phyloP scores from a whole-genome alignment of 805 yeast species.

The Schwanniomyces yamadae region DNA sequence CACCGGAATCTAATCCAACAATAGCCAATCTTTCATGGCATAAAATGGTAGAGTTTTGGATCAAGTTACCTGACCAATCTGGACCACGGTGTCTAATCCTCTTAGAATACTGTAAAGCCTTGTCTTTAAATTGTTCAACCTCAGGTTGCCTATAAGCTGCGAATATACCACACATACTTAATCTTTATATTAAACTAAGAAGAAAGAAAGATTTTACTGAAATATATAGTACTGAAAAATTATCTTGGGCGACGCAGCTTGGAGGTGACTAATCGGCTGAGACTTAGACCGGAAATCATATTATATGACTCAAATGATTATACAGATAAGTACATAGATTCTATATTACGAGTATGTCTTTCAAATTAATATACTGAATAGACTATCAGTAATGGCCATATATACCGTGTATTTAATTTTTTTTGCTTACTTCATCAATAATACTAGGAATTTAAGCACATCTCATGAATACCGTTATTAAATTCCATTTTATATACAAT shows the following conservation, averaged over 20 bases:
- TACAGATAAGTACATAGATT: no score
- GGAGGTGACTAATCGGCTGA: conserved; percentile 4
- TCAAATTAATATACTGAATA: no score
- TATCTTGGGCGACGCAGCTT: not conserved
- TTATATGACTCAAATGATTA: no score
- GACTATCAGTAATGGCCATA: no score
- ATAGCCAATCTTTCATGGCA: conserved; percentile 96
- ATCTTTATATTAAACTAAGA: no score
- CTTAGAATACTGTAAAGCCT: conserved; percentile 87
- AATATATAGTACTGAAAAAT: conserved; percentile 1
- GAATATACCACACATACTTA: conserved; percentile 92
- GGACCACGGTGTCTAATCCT: conserved; percentile 99
- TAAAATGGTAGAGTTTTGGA: conserved; percentile 76
- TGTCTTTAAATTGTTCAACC: conserved; percentile 75
- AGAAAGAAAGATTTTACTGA: not conserved
- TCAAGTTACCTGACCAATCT: conserved; percentile 94
- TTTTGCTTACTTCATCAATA: no score
- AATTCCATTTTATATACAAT: no score
- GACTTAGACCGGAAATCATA: no score
- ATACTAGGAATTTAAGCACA: no score
- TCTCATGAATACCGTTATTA: no score
- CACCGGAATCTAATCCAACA: conserved; percentile 96
- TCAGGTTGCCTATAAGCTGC: conserved; percentile 86
- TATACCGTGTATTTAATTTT: no score
- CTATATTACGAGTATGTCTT: no score